Percentiles rank a stretch among this genome's conserved stretches.
Evolutionary conservation across 495 filamentous ascomycete species (phyloP).

Genomic region (Penicillium pulvis): DNA sequence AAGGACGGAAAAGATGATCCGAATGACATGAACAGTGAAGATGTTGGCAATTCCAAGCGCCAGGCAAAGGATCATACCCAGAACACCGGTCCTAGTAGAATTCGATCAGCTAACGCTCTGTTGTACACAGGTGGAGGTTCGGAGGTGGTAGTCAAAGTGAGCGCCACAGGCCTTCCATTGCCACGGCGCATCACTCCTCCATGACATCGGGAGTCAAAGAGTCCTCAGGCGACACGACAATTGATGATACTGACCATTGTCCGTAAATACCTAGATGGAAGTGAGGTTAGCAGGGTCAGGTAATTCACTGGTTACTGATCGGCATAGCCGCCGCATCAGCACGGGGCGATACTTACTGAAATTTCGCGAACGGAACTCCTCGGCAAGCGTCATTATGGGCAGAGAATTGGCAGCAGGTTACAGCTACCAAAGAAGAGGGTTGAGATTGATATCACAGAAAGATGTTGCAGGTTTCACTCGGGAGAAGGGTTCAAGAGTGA

Average conservation of each 20-base stretch:
- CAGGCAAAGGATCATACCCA: slow-evolving; percentile 93
- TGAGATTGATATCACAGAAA: slow-evolving; percentile 12
- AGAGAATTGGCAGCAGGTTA: slow-evolving; percentile 3
- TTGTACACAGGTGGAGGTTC: not conserved
- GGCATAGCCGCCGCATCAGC: slow-evolving; percentile 20
- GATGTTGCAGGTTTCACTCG: slow-evolving; percentile 10
- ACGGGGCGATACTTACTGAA: slow-evolving; percentile 73
- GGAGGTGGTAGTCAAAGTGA: not conserved
- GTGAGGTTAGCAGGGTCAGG: slow-evolving; percentile 34
- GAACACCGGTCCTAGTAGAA: slow-evolving; percentile 78
- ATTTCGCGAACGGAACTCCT: slow-evolving; percentile 92
- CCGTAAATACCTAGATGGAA: slow-evolving; percentile 85
- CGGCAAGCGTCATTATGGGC: slow-evolving; percentile 52
- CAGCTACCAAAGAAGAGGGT: slow-evolving; percentile 13
- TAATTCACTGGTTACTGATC: slow-evolving; percentile 19
- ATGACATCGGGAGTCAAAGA: not conserved
- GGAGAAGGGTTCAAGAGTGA: slow-evolving; percentile 16
- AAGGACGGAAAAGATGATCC: slow-evolving; percentile 80
- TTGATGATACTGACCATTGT: slow-evolving; percentile 79
- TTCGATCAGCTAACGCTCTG: slow-evolving; percentile 12
- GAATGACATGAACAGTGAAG: slow-evolving; percentile 62
- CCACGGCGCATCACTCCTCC: not conserved
- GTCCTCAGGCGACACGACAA: not conserved
- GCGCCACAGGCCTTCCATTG: not conserved
- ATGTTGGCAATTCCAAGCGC: slow-evolving; percentile 94